A percentile compares a stretch with the other conserved stretches of the same genome.
These are phyloP conservation scores for Mesembryanthemum crystallinum DNA, from an alignment of 148 eudicot species.

Conservation along the genomic window DNA sequence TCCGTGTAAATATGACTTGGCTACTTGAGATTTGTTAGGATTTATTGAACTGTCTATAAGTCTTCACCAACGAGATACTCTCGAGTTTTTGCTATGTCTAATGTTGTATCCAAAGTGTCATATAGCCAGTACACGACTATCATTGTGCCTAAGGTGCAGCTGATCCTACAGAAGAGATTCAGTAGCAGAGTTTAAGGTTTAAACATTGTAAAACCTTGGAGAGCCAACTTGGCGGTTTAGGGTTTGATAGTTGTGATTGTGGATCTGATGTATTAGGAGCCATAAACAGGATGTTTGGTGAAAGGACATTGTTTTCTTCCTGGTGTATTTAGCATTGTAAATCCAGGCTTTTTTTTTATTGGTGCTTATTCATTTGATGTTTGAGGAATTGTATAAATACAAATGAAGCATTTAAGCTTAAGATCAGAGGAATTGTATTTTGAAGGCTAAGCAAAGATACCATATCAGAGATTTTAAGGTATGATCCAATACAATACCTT, in stretches of 20 bases:
- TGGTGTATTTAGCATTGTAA: neutral
- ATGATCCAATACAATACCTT: no score
- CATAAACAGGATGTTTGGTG: neutral
- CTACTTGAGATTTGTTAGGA: neutral
- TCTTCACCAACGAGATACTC: neutral
- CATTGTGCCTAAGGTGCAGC: neutral
- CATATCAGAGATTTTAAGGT: no score
- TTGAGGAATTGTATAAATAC: no score
- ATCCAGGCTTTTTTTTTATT: no score
- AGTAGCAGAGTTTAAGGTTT: neutral
- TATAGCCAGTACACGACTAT: neutral
- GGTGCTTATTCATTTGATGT: neutral
- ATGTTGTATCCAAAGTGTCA: constrained; percentile 1
- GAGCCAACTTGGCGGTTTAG: neutral
- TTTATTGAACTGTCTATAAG: neutral
- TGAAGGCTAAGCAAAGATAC: no score
- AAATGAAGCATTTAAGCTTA: no score
- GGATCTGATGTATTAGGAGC: neutral
- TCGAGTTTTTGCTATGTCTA: neutral
- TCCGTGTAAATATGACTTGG: constrained; percentile 19
- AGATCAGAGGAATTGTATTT: no score
- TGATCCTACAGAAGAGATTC: neutral
- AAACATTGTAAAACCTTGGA: neutral
- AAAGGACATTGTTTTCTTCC: neutral
- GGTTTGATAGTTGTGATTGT: neutral